Evolutionary conservation across 176 grass and related monocot species (phyloP), one percentile per base, ranked within the genome.

Genomic region (Oryza meridionalis): DNA sequence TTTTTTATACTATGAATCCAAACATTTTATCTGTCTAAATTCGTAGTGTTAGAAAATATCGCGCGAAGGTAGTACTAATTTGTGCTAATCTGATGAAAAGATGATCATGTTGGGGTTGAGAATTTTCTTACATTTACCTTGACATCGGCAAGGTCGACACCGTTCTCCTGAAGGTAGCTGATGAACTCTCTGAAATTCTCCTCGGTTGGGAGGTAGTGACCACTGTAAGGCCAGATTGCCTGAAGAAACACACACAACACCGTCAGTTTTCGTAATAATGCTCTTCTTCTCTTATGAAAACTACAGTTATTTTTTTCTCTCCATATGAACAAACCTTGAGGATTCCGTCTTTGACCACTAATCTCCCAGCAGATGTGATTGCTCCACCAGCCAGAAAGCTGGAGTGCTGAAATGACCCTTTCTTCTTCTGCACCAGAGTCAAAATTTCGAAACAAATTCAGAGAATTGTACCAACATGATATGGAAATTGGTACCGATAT

Each of bases 151-250:
- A 94, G 75, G 72, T 94, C 79, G 11, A 94, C 89, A 5, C 69
- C 65, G 33, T 86, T 92, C 72, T 97, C 89, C 21, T 79, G 44
- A 14, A 97, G 94, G 74, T 86, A 94, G 12, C 55, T 84, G 19
- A 92, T 85, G 67, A 97, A 97, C 5, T 94, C 94, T 73, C 80
- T 86, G 91, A 97, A 94, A 70, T 97, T 93, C 76, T 97, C 94
- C 67, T 97, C 91, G 0, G 91, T 97, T 11, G 94, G 94, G 40
- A 91, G 89, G 82, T 97, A 97, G 82, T 97, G 94, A 53, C 94
- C 94, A 81, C 94, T 97, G 78, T 97, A 97, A 42, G 94, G 94
- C 94, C 94, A 94, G 86, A 94, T 73, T 77, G 89, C 94, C 94
- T 97, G 82, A 82, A 91, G 70, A 88, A 79, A 79, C 24, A 71